Conservation (phyloP, 1,284 basidiomycete genomes). For the Apiotrichum laibachii region DNA sequence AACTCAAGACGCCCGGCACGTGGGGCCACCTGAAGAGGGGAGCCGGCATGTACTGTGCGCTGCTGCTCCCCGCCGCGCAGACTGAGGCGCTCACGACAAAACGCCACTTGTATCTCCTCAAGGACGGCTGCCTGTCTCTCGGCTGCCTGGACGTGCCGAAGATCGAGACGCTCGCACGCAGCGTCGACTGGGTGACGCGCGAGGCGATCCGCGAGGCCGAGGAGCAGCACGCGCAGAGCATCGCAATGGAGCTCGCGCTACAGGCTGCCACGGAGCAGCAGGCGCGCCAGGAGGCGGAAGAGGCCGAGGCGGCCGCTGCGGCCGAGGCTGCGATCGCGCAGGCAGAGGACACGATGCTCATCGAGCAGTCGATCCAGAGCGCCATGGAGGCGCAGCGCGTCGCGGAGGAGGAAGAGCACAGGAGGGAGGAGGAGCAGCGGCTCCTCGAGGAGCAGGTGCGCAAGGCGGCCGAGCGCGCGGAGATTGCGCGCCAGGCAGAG, state of each 20-base stretch:
- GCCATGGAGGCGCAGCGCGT: slow-evolving; percentile 43
- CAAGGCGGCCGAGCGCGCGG: slow-evolving; percentile 39
- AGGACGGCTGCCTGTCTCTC: slow-evolving; percentile 47
- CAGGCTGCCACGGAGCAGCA: slow-evolving; percentile 42
- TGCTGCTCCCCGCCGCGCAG: slow-evolving; percentile 38
- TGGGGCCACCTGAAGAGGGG: slow-evolving; percentile 82
- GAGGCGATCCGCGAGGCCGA: slow-evolving; percentile 41
- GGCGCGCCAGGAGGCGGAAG: slow-evolving; percentile 41
- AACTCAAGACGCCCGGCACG: slow-evolving; percentile 82
- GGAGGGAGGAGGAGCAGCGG: slow-evolving; percentile 33
- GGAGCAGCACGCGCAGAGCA: slow-evolving; percentile 36
- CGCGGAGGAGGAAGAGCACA: slow-evolving; percentile 40
- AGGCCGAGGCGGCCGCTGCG: slow-evolving; percentile 28
- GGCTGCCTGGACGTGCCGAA: slow-evolving; percentile 46
- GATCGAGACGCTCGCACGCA: slow-evolving; percentile 43
- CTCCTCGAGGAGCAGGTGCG: slow-evolving; percentile 38
- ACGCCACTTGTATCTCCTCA: slow-evolving; percentile 46
- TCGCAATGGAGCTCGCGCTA: slow-evolving; percentile 42
- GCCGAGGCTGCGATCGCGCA: slow-evolving; percentile 32
- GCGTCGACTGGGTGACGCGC: slow-evolving; percentile 46
- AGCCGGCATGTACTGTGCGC: slow-evolving; percentile 47
- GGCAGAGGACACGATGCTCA: slow-evolving; percentile 43
- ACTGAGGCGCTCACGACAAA: slow-evolving; percentile 37
- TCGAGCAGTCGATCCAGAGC: slow-evolving; percentile 42
- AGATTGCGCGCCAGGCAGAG: slow-evolving; percentile 43